These are phyloP conservation scores for Trichoderma sp. DNA, from an alignment of 2,329 filamentous ascomycete genomes.

Conservation along the genomic window DNA sequence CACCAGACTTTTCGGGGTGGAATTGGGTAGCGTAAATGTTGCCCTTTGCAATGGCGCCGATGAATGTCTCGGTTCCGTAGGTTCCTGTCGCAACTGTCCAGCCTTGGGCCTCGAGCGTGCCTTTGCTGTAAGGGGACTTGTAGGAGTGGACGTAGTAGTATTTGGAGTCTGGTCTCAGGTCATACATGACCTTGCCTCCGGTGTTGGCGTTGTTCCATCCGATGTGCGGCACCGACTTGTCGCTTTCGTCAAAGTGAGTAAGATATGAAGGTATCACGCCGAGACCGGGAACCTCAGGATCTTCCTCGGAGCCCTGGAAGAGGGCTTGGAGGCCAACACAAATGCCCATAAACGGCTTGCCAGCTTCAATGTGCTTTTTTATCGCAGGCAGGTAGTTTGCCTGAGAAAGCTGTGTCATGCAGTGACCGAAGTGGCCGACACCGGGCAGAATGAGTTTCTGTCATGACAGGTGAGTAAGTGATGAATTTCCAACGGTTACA, in stretches of 20 bases:
- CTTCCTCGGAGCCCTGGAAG: slow-evolving; percentile 83
- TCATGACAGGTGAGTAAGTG: slow-evolving; percentile 14
- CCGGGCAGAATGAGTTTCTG: slow-evolving; percentile 94
- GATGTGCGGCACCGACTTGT: slow-evolving; percentile 97
- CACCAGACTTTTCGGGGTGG: slow-evolving; percentile 95
- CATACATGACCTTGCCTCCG: slow-evolving; percentile 64
- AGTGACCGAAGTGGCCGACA: slow-evolving; percentile 97
- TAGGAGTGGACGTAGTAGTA: slow-evolving; percentile 99
- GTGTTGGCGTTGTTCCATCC: slow-evolving; percentile 94
- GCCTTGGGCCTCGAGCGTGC: slow-evolving; percentile 74
- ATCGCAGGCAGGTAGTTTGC: slow-evolving; percentile 86
- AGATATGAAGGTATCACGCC: slow-evolving; percentile 72
- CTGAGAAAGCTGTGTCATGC: slow-evolving; percentile 77
- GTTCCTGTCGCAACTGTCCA: slow-evolving; percentile 91
- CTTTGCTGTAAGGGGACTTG: slow-evolving; percentile 73
- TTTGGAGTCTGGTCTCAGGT: slow-evolving; percentile 77
- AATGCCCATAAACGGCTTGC: slow-evolving; percentile 98
- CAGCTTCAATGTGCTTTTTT: slow-evolving; percentile 75
- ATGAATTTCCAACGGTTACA: background rate
- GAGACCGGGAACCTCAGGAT: slow-evolving; percentile 69
- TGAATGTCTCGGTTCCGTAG: slow-evolving; percentile 87
- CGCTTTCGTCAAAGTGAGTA: slow-evolving; percentile 71
- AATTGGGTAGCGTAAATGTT: slow-evolving; percentile 94
- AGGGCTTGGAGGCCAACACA: slow-evolving; percentile 93
- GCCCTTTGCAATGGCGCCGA: slow-evolving; percentile 82